Conservation (phyloP, 805 yeast genomes). For the Zygoascus ofunaensis region DNA sequence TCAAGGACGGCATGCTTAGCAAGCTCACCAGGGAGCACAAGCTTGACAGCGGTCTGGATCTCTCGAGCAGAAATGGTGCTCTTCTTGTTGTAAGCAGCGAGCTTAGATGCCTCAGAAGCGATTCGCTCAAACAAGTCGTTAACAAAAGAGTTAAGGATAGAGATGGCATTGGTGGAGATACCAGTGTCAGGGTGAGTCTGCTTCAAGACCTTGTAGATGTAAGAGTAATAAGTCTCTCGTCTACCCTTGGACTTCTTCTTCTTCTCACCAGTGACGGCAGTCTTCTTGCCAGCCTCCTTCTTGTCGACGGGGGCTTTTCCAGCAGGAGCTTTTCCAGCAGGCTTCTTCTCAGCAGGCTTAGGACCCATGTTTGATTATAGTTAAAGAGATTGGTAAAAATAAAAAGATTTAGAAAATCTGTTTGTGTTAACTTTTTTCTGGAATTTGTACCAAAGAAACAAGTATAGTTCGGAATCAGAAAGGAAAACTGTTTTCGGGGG, state of each 20-base stretch:
- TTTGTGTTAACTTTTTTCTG: constrained; percentile 23
- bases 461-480: constrained; percentile 20
- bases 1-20: constrained; percentile 98
- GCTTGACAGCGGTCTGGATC: constrained; percentile 97
- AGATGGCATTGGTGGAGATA: constrained; percentile 98
- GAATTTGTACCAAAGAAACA: constrained; percentile 15
- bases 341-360: constrained; percentile 48
- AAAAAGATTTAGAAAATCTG: neutral
- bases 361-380: constrained; percentile 30
- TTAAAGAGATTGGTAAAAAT: constrained; percentile 2
- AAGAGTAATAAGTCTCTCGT: constrained; percentile 97
- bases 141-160: constrained; percentile 96
- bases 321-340: constrained; percentile 52
- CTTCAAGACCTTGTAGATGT: constrained; percentile 96
- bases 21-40: constrained; percentile 96
- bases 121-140: constrained; percentile 97
- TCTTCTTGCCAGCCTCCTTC: constrained; percentile 84
- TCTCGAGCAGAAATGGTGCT: constrained; percentile 97
- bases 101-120: constrained; percentile 95
- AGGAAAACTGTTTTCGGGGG: constrained; percentile 2
- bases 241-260: constrained; percentile 93
- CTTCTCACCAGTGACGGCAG: constrained; percentile 65
- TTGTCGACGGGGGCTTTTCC: constrained; percentile 89
- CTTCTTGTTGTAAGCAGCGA: constrained; percentile 98
- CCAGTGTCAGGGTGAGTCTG: constrained; percentile 99